phyloP scores from a whole-genome alignment of 352 stramenopile genomes.

The Phytophthora ohioensis region DNA sequence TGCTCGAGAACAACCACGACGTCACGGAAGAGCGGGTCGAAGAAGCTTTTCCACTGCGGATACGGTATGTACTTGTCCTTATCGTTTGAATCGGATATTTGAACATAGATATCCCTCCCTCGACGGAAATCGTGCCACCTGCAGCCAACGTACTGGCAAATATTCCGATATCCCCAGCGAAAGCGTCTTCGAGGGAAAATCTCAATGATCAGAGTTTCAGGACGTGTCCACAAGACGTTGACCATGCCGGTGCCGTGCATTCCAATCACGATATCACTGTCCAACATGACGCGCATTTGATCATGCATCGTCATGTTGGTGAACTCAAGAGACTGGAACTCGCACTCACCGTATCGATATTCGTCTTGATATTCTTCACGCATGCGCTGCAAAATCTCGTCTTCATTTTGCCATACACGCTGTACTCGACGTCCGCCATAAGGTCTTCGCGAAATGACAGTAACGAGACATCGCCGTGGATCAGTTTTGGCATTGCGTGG shows the following conservation, averaged over 20 bases:
- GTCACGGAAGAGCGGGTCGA: constrained; percentile 50
- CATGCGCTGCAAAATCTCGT: constrained; percentile 54
- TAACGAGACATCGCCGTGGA: constrained; percentile 40
- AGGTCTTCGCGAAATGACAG: constrained; percentile 58
- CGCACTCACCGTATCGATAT: constrained; percentile 37
- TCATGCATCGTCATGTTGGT: constrained; percentile 55
- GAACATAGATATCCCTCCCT: constrained; percentile 37
- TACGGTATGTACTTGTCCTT: constrained; percentile 63
- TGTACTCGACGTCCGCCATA: constrained; percentile 57
- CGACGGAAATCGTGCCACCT: constrained; percentile 61
- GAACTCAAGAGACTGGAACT: constrained; percentile 70
- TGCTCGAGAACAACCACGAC: constrained; percentile 23
- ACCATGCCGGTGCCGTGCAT: constrained; percentile 85
- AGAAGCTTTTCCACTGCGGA: constrained; percentile 59
- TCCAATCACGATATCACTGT: constrained; percentile 76
- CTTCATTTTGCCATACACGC: constrained; percentile 70
- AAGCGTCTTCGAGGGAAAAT: constrained; percentile 62
- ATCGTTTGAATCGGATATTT: constrained; percentile 46
- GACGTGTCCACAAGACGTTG: constrained; percentile 72
- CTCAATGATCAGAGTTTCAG: constrained; percentile 61
- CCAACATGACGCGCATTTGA: constrained; percentile 65
- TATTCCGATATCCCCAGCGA: constrained; percentile 79
- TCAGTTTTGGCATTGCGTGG: constrained; percentile 16
- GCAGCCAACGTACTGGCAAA: constrained; percentile 75
- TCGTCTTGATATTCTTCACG: constrained; percentile 43